phyloP scores from a whole-genome alignment of 1,139 yeast species.

The Candida glucosophila region DNA sequence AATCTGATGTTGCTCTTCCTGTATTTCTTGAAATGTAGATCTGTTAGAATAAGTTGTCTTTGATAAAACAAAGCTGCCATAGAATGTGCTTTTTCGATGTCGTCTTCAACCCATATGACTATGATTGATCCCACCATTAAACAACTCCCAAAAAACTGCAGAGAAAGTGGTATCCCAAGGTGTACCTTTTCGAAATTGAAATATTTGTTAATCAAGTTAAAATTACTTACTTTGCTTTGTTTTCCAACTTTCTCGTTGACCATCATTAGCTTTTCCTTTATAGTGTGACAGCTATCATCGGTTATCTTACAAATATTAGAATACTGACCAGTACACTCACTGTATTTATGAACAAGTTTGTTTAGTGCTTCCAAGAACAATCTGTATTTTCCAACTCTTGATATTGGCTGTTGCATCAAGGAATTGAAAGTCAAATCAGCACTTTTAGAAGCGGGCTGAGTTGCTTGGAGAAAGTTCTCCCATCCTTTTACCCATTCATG shows the following conservation, averaged over 20 bases:
- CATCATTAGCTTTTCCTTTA: constrained; percentile 1
- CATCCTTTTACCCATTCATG: constrained; percentile 22
- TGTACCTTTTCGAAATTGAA: constrained; percentile 8
- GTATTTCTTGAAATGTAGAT: constrained; percentile 11
- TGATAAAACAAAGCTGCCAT: constrained; percentile 42
- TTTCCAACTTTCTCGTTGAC: not conserved
- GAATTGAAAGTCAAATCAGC: constrained; percentile 43
- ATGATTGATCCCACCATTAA: constrained; percentile 31
- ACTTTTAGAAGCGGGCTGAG: constrained; percentile 23
- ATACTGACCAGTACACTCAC: not conserved
- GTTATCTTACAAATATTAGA: not conserved
- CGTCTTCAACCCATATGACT: constrained; percentile 27
- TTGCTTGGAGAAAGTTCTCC: constrained; percentile 33
- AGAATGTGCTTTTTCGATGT: constrained; percentile 9
- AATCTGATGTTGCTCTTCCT: constrained; percentile 26
- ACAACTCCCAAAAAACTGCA: constrained; percentile 32
- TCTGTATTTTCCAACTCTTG: constrained; percentile 43
- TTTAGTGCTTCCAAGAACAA: constrained; percentile 33
- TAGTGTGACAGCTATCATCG: no score
- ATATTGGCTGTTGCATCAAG: constrained; percentile 45
- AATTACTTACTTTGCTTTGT: constrained; percentile 1
- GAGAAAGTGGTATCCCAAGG: constrained; percentile 13
- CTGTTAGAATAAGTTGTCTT: constrained; percentile 33
- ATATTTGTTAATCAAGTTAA: constrained; percentile 14
- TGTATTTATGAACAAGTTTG: not conserved